Evolutionary conservation across 2,329 filamentous ascomycete species (phyloP).

Genomic region (Colletotrichum sidae): DNA sequence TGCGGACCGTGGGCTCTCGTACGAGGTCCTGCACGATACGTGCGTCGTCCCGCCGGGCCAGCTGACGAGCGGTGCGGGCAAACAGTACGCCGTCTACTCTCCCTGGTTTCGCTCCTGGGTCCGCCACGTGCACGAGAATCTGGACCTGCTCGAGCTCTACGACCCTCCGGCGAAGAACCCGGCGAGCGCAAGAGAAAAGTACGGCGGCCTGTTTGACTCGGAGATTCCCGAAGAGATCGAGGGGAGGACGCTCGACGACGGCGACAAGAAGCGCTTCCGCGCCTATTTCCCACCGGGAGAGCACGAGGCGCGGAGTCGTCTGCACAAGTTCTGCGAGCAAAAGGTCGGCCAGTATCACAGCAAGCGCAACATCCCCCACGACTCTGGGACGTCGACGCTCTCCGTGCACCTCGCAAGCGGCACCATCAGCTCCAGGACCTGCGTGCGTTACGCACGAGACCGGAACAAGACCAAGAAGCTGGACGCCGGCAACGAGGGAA

Average conservation of each 20-base stretch:
- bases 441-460: slow-evolving; percentile 71
- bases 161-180: slow-evolving; percentile 58
- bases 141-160: slow-evolving; percentile 72
- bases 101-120: slow-evolving; percentile 87
- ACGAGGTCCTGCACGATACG: slow-evolving; percentile 82
- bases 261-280: slow-evolving; percentile 68
- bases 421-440: slow-evolving; percentile 75
- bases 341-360: slow-evolving; percentile 72
- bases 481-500: slow-evolving; percentile 73
- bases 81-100: slow-evolving; percentile 85
- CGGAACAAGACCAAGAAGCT: slow-evolving; percentile 74
- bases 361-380: slow-evolving; percentile 73
- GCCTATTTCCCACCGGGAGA: slow-evolving; percentile 81
- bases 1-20: slow-evolving; percentile 71
- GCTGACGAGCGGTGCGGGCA: slow-evolving; percentile 75
- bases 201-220: slow-evolving; percentile 68
- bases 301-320: slow-evolving; percentile 72
- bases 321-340: slow-evolving; percentile 76
- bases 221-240: slow-evolving; percentile 71
- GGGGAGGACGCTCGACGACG: slow-evolving; percentile 69
- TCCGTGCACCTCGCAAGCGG: slow-evolving; percentile 79
- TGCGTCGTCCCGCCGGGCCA: slow-evolving; percentile 83
- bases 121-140: slow-evolving; percentile 76
- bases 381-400: slow-evolving; percentile 73
- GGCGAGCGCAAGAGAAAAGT: slow-evolving; percentile 52